A percentile compares a stretch with the other conserved stretches of the same genome.
Conservation (phyloP, 345 rosid species). For the Limnanthes douglasii region DNA sequence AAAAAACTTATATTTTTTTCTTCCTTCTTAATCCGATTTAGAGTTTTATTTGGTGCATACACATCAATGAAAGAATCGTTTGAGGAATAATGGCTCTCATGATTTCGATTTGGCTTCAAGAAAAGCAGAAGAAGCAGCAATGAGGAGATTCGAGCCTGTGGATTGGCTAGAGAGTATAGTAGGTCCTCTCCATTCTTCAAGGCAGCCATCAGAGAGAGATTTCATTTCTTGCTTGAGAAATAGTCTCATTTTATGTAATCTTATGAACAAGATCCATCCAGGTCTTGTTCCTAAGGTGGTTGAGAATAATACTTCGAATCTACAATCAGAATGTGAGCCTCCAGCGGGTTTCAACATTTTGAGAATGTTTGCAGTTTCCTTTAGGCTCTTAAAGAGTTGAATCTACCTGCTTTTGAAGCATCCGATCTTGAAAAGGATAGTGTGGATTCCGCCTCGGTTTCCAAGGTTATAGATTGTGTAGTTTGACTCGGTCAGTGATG, state of each 20-base stretch:
- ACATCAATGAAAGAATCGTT: too few species aligned
- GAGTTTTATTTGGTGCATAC: too few species aligned
- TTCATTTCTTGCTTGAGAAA: conserved; percentile 86
- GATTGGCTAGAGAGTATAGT: conserved; percentile 60
- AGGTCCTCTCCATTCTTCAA: conserved; percentile 50
- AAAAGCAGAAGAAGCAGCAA: conserved; percentile 89
- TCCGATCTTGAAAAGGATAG: conserved; percentile 89
- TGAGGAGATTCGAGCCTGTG: conserved; percentile 57
- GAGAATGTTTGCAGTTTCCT: conserved; percentile 87
- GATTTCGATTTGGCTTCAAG: conserved; percentile 64
- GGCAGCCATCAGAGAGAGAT: conserved; percentile 62
- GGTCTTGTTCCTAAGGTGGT: conserved; percentile 93
- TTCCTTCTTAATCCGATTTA: too few species aligned
- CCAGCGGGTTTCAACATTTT: conserved; percentile 73
- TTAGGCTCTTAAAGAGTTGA: conserved; percentile 62
- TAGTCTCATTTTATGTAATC: conserved; percentile 67
- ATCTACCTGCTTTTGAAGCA: conserved; percentile 83
- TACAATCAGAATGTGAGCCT: conserved; percentile 53
- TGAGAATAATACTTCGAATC: conserved; percentile 45
- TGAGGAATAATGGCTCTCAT: conserved; percentile 36
- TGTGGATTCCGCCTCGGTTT: conserved; percentile 61
- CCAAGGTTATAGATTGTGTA: conserved; percentile 77
- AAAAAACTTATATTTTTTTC: too few species aligned
- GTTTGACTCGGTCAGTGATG: conserved; percentile 87
- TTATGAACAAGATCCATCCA: conserved; percentile 66